Base-by-base conservation (phyloP, 1,139 yeast species). In the Yamadazyma blattariae region DNA sequence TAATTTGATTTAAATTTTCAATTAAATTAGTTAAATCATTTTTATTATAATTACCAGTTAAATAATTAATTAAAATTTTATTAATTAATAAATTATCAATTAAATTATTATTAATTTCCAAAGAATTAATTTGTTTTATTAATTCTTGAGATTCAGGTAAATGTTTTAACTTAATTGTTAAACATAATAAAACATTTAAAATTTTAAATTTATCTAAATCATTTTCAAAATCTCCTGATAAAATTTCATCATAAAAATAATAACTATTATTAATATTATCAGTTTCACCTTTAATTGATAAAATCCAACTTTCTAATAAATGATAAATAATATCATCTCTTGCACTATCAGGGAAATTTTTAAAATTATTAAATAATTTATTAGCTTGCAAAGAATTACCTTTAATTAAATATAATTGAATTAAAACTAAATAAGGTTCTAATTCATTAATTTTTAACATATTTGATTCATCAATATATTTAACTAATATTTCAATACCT, bases 171-270 rank as follows among this genome's bases (percentile, higher is more conserved):
- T 70, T 70, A 41, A 70, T 54, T 7, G 72, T 66, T 51, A 70
- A 63, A 9, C 58, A 74, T 35, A 69, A 65, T 40, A 70, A 57
- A 10, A 59, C 55, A 39, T 52, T 61, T 47, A 69, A 62, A 15
- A 64, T 50, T 39, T 57, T 61, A 42, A 56, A 60, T 43, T 64
- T 64, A 22, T 71, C 71, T 7, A 52, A 44, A 38, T 67, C 71
- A 33, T 57, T 59, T 22, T 66, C 69, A 37, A 64, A 66, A 39
- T 67, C 71, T 18, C 67, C 56, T 32, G 77, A 73, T 36, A 80
- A 70, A 37, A 81, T 65, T 58, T 84, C 94, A 55, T 84, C 92
- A 56, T 76, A 84, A 48, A 84, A 82, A 57, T 81, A 84, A 59
- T 72, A 79, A 2, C 85, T 68, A 44, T 77, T 77, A 55, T 74